These are phyloP conservation scores for Trichophyton rubrum DNA, from an alignment of 2,329 filamentous ascomycete species.

Conservation along the genomic window DNA sequence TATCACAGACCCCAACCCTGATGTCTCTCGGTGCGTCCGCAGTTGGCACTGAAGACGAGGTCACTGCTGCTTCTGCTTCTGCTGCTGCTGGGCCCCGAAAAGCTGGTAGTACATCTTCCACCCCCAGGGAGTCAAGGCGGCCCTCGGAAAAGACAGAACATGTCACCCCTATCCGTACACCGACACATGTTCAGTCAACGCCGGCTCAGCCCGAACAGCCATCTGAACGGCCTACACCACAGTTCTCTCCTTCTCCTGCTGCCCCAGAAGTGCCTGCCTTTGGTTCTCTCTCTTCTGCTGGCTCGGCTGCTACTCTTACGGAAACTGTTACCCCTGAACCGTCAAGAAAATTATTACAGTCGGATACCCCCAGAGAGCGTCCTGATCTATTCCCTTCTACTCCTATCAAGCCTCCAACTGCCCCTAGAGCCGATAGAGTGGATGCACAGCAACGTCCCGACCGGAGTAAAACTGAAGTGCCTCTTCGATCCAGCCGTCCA, in stretches of 20 bases:
- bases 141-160: constrained; percentile 2
- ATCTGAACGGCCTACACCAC: constrained; percentile 14
- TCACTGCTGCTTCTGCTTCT: no score
- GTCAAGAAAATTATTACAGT: not conserved
- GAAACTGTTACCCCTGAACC: not conserved
- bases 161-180: not conserved
- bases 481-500: constrained; percentile 17
- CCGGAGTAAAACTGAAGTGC: constrained; percentile 18
- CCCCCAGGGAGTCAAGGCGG: constrained; percentile 3
- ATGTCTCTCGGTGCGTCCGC: constrained; percentile 2
- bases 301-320: not conserved
- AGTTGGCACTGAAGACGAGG: not conserved
- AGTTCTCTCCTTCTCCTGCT: constrained; percentile 19
- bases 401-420: constrained; percentile 28
- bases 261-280: constrained; percentile 34
- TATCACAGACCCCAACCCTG: constrained; percentile 8
- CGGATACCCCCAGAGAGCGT: not conserved
- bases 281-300: constrained; percentile 18
- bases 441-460: constrained; percentile 21
- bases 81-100: not conserved
- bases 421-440: constrained; percentile 32
- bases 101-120: not conserved
- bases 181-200: constrained; percentile 19
- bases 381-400: constrained; percentile 1
- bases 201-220: constrained; percentile 14